A percentile compares a stretch with the other conserved stretches of the same genome.
Conservation (phyloP, 352 stramenopile genomes). For the Phytophthora litchii region DNA sequence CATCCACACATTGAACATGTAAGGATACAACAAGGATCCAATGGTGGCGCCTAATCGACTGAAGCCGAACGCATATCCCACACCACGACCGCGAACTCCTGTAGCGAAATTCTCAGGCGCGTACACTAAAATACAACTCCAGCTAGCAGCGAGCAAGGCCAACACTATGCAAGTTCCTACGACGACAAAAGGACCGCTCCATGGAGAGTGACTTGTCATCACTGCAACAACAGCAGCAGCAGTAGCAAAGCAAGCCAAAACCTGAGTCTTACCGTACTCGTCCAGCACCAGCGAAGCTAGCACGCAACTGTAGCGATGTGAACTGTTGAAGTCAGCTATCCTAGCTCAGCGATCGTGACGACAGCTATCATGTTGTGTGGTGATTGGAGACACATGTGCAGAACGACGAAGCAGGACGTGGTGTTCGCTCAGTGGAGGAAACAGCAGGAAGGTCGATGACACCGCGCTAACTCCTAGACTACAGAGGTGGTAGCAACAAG, state of each 20-base stretch:
- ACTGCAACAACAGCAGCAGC: constrained; percentile 10
- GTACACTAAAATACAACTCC: constrained; percentile 31
- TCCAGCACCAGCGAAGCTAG: constrained; percentile 25
- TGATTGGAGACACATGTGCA: too few relatives aligned
- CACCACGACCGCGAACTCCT: constrained; percentile 23
- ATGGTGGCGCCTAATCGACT: constrained; percentile 22
- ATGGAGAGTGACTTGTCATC: constrained; percentile 34
- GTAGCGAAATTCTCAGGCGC: constrained; percentile 25
- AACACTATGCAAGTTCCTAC: constrained; percentile 22
- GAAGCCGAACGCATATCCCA: constrained; percentile 32
- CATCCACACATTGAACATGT: constrained; percentile 41
- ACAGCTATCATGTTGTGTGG: too few relatives aligned
- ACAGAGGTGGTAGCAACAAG: too few relatives aligned
- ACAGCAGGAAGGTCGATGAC: too few relatives aligned
- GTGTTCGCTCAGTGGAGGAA: too few relatives aligned
- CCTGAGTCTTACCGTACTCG: constrained; percentile 16
- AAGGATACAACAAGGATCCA: constrained; percentile 30
- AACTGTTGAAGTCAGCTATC: too few relatives aligned
- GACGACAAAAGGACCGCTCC: constrained; percentile 26
- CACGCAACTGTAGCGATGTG: too few relatives aligned
- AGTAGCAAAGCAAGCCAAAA: constrained; percentile 18
- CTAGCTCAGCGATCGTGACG: too few relatives aligned
- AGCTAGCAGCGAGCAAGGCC: constrained; percentile 19
- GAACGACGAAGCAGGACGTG: too few relatives aligned
- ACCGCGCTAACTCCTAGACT: too few relatives aligned